These are phyloP conservation scores for Tulasnella sp. DNA, from an alignment of 768 basidiomycete genomes.

Conservation along the genomic window DNA sequence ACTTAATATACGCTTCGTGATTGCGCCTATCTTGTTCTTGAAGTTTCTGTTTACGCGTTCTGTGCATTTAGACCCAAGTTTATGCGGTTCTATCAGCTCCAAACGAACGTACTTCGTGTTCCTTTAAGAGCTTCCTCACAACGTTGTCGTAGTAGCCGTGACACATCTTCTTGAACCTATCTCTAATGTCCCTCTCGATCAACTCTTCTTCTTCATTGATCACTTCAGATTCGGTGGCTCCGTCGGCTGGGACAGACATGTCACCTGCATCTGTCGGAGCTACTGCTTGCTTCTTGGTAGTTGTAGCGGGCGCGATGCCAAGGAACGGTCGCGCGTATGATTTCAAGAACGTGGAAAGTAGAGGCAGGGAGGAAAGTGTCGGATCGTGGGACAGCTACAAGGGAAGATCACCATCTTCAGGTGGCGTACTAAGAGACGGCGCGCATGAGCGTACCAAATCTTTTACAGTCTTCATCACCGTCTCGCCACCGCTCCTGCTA, in stretches of 20 bases:
- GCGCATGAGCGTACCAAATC: constrained; percentile 55
- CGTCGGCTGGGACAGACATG: constrained; percentile 32
- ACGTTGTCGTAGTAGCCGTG: constrained; percentile 89
- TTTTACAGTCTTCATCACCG: constrained; percentile 77
- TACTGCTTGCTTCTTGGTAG: constrained; percentile 47
- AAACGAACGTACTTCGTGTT: constrained; percentile 59
- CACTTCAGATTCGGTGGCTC: constrained; percentile 26
- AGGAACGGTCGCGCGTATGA: constrained; percentile 82
- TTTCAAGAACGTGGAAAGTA: constrained; percentile 87
- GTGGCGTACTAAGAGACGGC: background rate
- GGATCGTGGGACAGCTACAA: constrained; percentile 79
- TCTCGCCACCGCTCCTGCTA: constrained; percentile 65
- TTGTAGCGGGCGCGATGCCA: constrained; percentile 48
- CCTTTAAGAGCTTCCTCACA: constrained; percentile 80
- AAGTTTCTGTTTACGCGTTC: constrained; percentile 56
- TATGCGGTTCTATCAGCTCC: background rate
- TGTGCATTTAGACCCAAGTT: background rate
- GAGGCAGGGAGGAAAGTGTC: constrained; percentile 71
- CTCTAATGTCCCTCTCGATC: constrained; percentile 74
- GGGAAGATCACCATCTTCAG: constrained; percentile 4
- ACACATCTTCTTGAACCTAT: constrained; percentile 85
- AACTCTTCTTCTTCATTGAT: constrained; percentile 46
- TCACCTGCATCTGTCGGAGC: constrained; percentile 26
- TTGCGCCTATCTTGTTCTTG: constrained; percentile 96
- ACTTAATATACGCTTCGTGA: constrained; percentile 98